Evolutionary conservation across 139 green algal species (phyloP).

Genomic region (Zygnema cylindricum): DNA sequence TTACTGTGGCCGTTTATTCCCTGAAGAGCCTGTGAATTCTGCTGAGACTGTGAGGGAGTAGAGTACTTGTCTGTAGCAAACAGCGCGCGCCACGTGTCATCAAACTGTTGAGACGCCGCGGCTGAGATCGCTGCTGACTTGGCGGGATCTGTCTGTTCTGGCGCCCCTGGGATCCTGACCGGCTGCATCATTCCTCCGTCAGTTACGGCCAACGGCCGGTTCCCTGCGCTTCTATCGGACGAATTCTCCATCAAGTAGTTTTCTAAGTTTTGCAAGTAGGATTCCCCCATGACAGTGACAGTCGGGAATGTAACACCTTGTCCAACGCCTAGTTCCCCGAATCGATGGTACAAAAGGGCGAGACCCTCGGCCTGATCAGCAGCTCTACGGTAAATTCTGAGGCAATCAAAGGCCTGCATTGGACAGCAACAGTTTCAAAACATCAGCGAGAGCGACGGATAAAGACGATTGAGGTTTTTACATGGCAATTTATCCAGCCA

Average conservation of each 20-base stretch:
- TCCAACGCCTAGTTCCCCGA: background rate
- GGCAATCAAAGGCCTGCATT: background rate
- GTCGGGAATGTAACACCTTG: background rate
- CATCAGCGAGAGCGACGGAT: background rate
- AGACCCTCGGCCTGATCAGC: background rate
- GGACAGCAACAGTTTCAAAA: background rate
- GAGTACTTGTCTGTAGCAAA: background rate
- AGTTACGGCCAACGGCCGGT: background rate
- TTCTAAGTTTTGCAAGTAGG: conserved; percentile 21
- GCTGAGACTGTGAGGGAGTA: background rate
- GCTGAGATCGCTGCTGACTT: background rate
- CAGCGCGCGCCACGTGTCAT: background rate
- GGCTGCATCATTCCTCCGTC: background rate
- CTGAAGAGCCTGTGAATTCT: background rate
- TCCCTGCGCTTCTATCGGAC: background rate
- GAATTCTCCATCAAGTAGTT: conserved; percentile 1
- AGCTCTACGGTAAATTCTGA: background rate
- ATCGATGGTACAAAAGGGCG: background rate
- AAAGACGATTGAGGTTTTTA: too few species aligned
- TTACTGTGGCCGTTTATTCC: background rate
- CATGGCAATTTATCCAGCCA: too few species aligned
- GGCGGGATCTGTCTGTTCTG: background rate
- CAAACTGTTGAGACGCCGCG: background rate
- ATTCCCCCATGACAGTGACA: background rate
- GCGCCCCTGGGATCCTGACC: background rate